Evolutionary conservation across 2,329 filamentous ascomycete species (phyloP).

Genomic region (Ascochyta clinopodiicola): DNA sequence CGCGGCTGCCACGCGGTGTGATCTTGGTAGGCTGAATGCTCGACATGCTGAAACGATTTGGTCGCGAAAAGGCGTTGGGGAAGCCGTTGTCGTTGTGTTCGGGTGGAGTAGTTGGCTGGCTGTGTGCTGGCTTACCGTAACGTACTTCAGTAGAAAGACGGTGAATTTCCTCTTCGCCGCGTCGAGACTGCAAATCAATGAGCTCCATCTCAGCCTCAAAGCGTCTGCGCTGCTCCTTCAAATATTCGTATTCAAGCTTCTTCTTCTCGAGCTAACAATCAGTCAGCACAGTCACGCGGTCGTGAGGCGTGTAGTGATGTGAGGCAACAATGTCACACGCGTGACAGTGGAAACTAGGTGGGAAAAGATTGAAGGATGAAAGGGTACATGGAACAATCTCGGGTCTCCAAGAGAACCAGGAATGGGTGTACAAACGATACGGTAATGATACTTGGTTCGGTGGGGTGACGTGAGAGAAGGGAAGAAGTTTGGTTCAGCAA

Average conservation of each 20-base stretch:
- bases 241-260: conserved; percentile 87
- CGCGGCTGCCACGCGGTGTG: conserved; percentile 74
- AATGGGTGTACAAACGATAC: conserved; percentile 24
- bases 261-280: conserved; percentile 83
- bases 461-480: conserved; percentile 9
- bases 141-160: conserved; percentile 81
- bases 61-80: conserved; percentile 78
- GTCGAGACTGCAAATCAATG: conserved; percentile 82
- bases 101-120: conserved; percentile 93
- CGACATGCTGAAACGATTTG: conserved; percentile 87
- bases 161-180: conserved; percentile 82
- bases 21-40: conserved; percentile 71
- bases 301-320: conserved; percentile 18
- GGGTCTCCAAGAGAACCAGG: conserved; percentile 22
- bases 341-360: conserved; percentile 6
- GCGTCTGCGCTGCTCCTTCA: conserved; percentile 84
- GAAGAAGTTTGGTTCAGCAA: not conserved
- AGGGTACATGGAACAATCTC: conserved; percentile 12
- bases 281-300: conserved; percentile 37
- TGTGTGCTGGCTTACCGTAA: conserved; percentile 73
- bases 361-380: conserved; percentile 24
- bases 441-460: conserved; percentile 20
- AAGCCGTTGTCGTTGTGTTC: conserved; percentile 87
- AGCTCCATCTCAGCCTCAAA: conserved; percentile 94
- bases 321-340: conserved; percentile 24